Conservation (phyloP, 148 eudicot species). For the Rhododendron kiyosumense region DNA sequence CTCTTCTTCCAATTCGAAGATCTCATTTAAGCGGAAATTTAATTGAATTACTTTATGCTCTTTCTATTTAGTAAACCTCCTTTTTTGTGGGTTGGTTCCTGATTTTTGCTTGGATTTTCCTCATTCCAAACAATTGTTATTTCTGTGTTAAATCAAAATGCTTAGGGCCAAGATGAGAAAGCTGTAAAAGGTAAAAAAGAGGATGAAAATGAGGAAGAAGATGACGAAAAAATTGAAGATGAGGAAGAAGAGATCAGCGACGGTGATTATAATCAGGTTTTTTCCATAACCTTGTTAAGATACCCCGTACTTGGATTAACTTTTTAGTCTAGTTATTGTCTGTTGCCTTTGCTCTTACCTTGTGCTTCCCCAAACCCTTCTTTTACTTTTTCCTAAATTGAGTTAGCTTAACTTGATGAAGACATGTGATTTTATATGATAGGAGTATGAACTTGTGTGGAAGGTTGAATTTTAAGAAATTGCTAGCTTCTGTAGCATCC, state of each 20-base stretch:
- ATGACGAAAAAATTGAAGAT: slow-evolving; percentile 19
- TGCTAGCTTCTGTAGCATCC: not conserved
- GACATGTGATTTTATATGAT: not conserved
- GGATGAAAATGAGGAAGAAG: slow-evolving; percentile 42
- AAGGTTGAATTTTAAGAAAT: not conserved
- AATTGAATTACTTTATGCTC: not conserved
- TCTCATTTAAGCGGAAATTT: not conserved
- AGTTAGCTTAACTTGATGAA: not conserved
- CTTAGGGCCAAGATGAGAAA: slow-evolving; percentile 25
- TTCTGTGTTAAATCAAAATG: slow-evolving; percentile 1
- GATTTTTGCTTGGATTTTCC: not conserved
- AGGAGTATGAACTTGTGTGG: not conserved
- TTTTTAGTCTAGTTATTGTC: not conserved
- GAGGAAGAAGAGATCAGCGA: slow-evolving; percentile 42
- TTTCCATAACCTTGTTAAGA: not conserved
- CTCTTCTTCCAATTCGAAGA: not conserved
- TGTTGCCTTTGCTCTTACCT: not conserved
- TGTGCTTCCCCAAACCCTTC: not conserved
- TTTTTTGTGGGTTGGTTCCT: slow-evolving; percentile 6
- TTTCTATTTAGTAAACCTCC: not conserved
- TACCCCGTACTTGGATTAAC: not conserved
- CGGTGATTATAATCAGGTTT: slow-evolving; percentile 41
- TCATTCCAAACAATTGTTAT: slow-evolving; percentile 1
- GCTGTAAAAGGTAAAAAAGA: slow-evolving; percentile 28
- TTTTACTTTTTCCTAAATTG: not conserved